Conservation (phyloP, 169 alveolate species). For the Plasmodium gallinaceum region DNA sequence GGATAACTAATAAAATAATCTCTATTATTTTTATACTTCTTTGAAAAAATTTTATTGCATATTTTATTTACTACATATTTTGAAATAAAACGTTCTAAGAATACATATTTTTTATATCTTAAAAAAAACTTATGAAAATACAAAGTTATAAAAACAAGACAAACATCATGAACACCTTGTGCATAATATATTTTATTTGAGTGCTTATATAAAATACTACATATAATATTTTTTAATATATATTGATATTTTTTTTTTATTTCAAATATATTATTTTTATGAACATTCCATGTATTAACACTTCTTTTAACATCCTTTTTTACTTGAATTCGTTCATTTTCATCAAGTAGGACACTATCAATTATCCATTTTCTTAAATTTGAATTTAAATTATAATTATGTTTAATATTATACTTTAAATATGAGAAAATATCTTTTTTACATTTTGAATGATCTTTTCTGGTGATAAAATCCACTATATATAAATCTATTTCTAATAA, state of each 20-base stretch:
- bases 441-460: constrained; percentile 16
- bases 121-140: constrained; percentile 54
- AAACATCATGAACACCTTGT: constrained; percentile 76
- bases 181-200: constrained; percentile 71
- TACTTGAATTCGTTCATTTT: constrained; percentile 61
- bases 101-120: constrained; percentile 67
- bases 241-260: constrained; percentile 70
- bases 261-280: constrained; percentile 59
- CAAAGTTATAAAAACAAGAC: constrained; percentile 69
- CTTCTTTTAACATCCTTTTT: constrained; percentile 73
- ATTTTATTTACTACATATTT: constrained; percentile 57
- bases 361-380: constrained; percentile 57
- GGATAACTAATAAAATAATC: no score
- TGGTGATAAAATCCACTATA: constrained; percentile 55
- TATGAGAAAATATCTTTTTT: constrained; percentile 22
- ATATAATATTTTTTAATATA: constrained; percentile 68
- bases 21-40: background rate
- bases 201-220: constrained; percentile 73
- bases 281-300: constrained; percentile 72
- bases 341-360: constrained; percentile 64
- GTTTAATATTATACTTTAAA: constrained; percentile 58
- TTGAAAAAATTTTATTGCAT: constrained; percentile 38
- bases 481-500: constrained; percentile 54
- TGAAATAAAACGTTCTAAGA: constrained; percentile 56
- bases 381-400: constrained; percentile 56